Evolutionary conservation across 495 filamentous ascomycete genomes (phyloP).

Genomic region (Penicillium riverlandense): DNA sequence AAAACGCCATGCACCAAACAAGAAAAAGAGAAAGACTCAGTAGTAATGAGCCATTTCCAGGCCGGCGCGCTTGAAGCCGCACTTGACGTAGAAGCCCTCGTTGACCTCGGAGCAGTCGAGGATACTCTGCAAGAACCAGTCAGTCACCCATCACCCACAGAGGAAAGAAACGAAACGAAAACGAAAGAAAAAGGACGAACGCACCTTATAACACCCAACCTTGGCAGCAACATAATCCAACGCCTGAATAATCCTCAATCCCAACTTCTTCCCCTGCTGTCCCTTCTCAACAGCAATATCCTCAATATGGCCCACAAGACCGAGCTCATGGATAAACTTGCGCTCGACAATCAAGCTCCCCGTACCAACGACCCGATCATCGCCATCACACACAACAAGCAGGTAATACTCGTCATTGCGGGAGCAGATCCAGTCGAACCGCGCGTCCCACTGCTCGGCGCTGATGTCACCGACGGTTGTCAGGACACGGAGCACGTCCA

Average conservation of each 20-base stretch:
- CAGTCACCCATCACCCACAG: background rate
- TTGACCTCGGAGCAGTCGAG: conserved; percentile 77
- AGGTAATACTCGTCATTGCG: conserved; percentile 80
- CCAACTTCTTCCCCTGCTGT: conserved; percentile 95
- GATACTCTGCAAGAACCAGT: conserved; percentile 43
- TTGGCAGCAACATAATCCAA: conserved; percentile 80
- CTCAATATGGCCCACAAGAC: conserved; percentile 89
- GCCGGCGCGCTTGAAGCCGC: conserved; percentile 87
- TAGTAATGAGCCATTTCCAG: conserved; percentile 98
- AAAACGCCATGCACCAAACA: conserved; percentile 9
- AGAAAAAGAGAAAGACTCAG: conserved; percentile 25
- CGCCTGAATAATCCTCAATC: conserved; percentile 86
- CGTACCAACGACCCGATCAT: conserved; percentile 69
- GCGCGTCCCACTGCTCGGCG: conserved; percentile 64
- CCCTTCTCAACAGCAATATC: conserved; percentile 92
- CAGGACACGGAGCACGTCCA: conserved; percentile 84
- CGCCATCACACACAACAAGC: conserved; percentile 70
- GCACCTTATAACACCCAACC: conserved; percentile 87
- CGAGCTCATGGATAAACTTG: conserved; percentile 45
- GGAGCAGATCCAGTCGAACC: conserved; percentile 76
- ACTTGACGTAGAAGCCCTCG: conserved; percentile 98
- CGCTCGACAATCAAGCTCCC: conserved; percentile 76
- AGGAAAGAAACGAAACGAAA: background rate
- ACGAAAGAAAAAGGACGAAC: conserved; percentile 17
- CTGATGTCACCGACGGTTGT: conserved; percentile 88